A percentile compares a stretch with the other conserved stretches of the same genome.
Conservation (phyloP, 192 early-diverging fungal genomes). For the Coemansia sp. region DNA sequence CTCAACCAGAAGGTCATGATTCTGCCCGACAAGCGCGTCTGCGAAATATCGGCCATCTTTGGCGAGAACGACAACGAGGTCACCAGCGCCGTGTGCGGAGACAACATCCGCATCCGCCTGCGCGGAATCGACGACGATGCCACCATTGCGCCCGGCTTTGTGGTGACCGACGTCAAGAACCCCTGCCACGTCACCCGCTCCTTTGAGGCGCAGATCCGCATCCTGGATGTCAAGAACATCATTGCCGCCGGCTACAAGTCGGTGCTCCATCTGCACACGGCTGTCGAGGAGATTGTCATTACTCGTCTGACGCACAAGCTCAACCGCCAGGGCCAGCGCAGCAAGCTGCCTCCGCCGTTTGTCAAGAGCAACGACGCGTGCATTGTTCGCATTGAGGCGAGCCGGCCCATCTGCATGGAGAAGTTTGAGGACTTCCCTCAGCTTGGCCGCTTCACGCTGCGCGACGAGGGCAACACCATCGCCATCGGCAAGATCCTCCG, state of each 20-base stretch:
- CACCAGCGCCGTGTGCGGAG: slow-evolving; percentile 72
- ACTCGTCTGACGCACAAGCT: slow-evolving; percentile 81
- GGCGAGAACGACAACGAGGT: slow-evolving; percentile 81
- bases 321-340: slow-evolving; percentile 88
- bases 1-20: slow-evolving; percentile 83
- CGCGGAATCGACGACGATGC: slow-evolving; percentile 94
- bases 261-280: slow-evolving; percentile 88
- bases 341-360: slow-evolving; percentile 86
- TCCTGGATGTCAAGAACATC: slow-evolving; percentile 94
- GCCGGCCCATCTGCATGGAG: slow-evolving; percentile 80
- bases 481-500: slow-evolving; percentile 95
- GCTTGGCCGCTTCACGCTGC: slow-evolving; percentile 96
- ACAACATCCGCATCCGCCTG: slow-evolving; percentile 90
- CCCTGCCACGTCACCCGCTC: slow-evolving; percentile 74
- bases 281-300: slow-evolving; percentile 83
- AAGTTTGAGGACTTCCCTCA: slow-evolving; percentile 82
- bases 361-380: slow-evolving; percentile 88
- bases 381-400: slow-evolving; percentile 80
- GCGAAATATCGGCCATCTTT: slow-evolving; percentile 81
- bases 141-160: slow-evolving; percentile 79
- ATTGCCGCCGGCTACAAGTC: slow-evolving; percentile 94
- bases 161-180: slow-evolving; percentile 72
- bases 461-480: slow-evolving; percentile 84
- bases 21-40: slow-evolving; percentile 82
- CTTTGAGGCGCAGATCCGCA: slow-evolving; percentile 85